Evolutionary conservation across 2,329 filamentous ascomycete species (phyloP).

Genomic region (Ophiocordyceps camponoti-rufipedis): DNA sequence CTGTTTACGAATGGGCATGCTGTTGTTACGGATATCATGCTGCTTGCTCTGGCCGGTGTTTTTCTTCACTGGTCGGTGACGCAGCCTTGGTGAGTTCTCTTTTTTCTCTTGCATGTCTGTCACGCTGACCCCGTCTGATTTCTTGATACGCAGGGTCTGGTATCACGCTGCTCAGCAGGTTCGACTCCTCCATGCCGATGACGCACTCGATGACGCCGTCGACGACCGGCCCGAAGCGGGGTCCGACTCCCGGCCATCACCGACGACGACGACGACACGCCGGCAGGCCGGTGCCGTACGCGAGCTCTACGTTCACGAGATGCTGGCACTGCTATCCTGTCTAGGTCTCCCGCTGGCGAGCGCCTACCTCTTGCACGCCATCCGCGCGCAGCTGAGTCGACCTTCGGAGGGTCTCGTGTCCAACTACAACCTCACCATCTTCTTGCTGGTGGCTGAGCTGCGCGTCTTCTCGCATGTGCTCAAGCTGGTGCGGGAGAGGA

Average conservation of each 20-base stretch:
- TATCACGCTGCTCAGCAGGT: conserved; percentile 53
- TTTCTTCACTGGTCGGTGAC: conserved; percentile 89
- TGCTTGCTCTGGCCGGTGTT: conserved; percentile 62
- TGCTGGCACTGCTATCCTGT: conserved; percentile 56
- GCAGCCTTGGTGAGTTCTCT: conserved; percentile 66
- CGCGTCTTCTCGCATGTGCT: conserved; percentile 68
- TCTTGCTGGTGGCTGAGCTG: conserved; percentile 72
- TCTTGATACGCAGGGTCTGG: conserved; percentile 43
- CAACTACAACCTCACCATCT: conserved; percentile 84
- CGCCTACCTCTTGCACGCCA: conserved; percentile 68
- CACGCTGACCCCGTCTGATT: too few species aligned
- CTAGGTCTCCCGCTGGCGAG: conserved; percentile 62
- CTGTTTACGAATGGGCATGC: conserved; percentile 72
- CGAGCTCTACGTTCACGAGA: conserved; percentile 59
- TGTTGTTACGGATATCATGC: conserved; percentile 68
- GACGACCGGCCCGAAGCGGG: conserved; percentile 11
- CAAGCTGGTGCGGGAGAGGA: conserved; percentile 61
- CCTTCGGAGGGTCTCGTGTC: conserved; percentile 78
- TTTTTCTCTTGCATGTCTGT: background rate
- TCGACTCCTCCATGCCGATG: conserved; percentile 25
- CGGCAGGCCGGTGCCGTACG: conserved; percentile 12
- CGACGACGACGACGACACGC: background rate
- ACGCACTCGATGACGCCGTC: conserved; percentile 24
- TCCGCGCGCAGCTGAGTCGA: conserved; percentile 63
- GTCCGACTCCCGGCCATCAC: background rate